A percentile compares a stretch with the other conserved stretches of the same genome.
Conservation (phyloP, 768 basidiomycete genomes). For the Mycena maculata region DNA sequence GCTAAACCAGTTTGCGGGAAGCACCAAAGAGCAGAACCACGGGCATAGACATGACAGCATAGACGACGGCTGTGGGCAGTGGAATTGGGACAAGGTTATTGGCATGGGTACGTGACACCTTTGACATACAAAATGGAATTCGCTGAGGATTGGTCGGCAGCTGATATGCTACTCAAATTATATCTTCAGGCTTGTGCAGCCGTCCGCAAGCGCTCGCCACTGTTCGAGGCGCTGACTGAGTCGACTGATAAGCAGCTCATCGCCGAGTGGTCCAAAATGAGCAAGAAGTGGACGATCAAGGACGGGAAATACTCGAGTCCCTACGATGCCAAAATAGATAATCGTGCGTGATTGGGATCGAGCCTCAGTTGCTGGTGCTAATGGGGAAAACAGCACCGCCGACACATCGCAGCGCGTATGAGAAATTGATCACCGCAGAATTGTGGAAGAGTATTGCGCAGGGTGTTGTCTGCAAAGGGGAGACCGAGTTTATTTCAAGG, state of each 20-base stretch:
- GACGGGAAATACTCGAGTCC: neutral
- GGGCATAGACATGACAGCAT: constrained; percentile 47
- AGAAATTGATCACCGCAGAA: neutral
- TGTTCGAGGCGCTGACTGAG: neutral
- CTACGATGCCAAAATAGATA: neutral
- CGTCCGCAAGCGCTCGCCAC: neutral
- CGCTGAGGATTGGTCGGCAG: neutral
- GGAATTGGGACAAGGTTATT: constrained; percentile 43
- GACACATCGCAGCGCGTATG: constrained; percentile 1
- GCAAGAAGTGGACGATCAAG: neutral
- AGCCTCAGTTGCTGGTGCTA: neutral
- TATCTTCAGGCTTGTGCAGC: neutral
- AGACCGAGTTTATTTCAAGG: neutral
- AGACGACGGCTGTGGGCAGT: constrained; percentile 38
- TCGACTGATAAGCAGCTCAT: neutral
- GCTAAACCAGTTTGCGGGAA: constrained; percentile 40
- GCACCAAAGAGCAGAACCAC: constrained; percentile 44
- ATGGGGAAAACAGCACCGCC: neutral
- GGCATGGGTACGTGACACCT: too few species aligned
- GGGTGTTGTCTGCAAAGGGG: neutral
- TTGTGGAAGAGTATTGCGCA: neutral
- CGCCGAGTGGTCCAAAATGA: neutral
- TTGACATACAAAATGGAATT: too few species aligned
- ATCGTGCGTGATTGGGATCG: neutral
- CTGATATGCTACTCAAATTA: neutral